These are phyloP conservation scores for Blastocystis sp. DNA, from an alignment of 352 stramenopile species.

Conservation along the genomic window DNA sequence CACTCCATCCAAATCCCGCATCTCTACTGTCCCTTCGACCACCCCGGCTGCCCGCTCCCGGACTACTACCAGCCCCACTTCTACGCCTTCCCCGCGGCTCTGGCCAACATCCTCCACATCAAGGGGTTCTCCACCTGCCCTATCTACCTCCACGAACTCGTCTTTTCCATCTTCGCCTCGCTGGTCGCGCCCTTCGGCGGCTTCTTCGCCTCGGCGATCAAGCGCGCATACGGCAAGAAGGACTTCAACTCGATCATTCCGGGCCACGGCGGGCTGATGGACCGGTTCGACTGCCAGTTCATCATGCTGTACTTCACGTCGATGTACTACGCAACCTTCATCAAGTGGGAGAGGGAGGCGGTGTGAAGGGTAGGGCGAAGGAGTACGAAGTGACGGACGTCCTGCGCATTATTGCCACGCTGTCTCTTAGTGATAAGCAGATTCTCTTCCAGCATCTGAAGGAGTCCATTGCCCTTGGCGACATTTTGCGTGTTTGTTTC, in stretches of 20 bases:
- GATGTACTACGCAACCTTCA: constrained; percentile 95
- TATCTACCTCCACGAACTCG: constrained; percentile 88
- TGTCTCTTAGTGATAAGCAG: constrained; percentile 34
- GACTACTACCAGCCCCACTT: constrained; percentile 59
- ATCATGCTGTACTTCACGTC: constrained; percentile 89
- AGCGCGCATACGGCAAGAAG: constrained; percentile 96
- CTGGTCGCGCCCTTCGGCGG: constrained; percentile 97
- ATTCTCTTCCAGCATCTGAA: constrained; percentile 19
- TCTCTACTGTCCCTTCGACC: constrained; percentile 45
- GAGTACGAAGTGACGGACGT: constrained; percentile 13
- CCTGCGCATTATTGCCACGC: constrained; percentile 2
- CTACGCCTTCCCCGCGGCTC: constrained; percentile 51
- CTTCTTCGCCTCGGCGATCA: constrained; percentile 96
- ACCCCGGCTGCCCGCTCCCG: constrained; percentile 15
- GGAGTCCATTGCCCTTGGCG: constrained; percentile 19
- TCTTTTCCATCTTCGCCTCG: constrained; percentile 91
- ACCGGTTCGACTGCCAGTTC: constrained; percentile 94
- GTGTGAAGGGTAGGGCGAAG: neutral
- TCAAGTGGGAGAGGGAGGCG: constrained; percentile 72
- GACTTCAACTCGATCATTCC: constrained; percentile 98
- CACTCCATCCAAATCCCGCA: constrained; percentile 54
- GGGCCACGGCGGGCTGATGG: constrained; percentile 92
- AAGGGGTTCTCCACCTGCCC: constrained; percentile 72
- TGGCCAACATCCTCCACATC: constrained; percentile 72
- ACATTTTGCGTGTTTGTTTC: constrained; percentile 43